These are phyloP conservation scores for Fraxinus paxiana DNA, from an alignment of 305 asterid genomes.

Conservation along the genomic window DNA sequence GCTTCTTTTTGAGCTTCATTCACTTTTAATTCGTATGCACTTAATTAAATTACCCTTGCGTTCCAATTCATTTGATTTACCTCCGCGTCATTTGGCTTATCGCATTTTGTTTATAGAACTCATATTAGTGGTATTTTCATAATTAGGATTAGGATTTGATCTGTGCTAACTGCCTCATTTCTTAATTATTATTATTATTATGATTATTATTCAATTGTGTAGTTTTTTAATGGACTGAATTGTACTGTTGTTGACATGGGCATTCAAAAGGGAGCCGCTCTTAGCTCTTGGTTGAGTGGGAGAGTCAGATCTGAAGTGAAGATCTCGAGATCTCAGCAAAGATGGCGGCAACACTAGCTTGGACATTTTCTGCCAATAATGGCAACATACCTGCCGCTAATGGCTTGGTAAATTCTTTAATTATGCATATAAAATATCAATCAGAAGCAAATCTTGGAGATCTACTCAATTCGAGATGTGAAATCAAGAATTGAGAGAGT, in stretches of 20 bases:
- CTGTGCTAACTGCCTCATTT: conserved; percentile 9
- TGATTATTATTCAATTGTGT: background rate
- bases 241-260: conserved; percentile 30
- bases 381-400: conserved; percentile 64
- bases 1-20: conserved; percentile 20
- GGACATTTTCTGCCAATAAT: conserved; percentile 63
- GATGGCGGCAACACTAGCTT: conserved; percentile 72
- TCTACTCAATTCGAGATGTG: conserved; percentile 18
- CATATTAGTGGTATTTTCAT: conserved; percentile 14
- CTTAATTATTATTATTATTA: background rate
- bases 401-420: conserved; percentile 51
- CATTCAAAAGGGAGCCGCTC: conserved; percentile 31
- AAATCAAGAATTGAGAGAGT: background rate
- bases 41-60: background rate
- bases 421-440: background rate
- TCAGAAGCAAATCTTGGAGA: conserved; percentile 11
- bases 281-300: conserved; percentile 35
- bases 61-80: conserved; percentile 15
- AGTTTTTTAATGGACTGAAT: conserved; percentile 21
- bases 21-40: background rate
- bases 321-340: conserved; percentile 42
- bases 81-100: background rate
- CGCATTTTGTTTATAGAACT: background rate
- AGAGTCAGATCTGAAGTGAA: conserved; percentile 48
- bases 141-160: conserved; percentile 20